Percentiles rank a stretch among this genome's conserved stretches.
These are phyloP conservation scores for Entomortierella chlamydospora DNA, from an alignment of 192 early-diverging fungal genomes.

Conservation along the genomic window DNA sequence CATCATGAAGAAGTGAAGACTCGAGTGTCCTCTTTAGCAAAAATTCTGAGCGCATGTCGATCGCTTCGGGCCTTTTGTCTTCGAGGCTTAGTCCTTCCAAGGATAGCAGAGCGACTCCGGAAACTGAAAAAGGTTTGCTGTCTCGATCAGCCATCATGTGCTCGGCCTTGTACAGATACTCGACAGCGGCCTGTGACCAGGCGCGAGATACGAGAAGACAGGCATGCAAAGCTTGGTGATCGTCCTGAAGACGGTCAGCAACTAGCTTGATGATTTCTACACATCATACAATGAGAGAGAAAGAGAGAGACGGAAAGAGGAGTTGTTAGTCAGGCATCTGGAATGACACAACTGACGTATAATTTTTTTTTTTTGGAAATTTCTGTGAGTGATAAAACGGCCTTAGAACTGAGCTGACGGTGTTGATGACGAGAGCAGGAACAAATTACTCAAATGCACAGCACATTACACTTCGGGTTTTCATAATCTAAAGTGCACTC, in stretches of 20 bases:
- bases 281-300: neutral
- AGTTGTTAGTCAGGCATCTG: too few species aligned
- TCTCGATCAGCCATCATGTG: conserved; percentile 34
- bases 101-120: neutral
- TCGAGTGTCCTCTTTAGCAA: conserved; percentile 32
- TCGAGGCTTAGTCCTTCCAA: conserved; percentile 3
- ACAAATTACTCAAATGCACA: neutral
- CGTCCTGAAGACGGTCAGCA: conserved; percentile 16
- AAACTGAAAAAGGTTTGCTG: neutral
- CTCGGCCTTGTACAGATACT: conserved; percentile 50
- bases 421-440: neutral
- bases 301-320: too few species aligned
- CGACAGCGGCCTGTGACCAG: conserved; percentile 49
- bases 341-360: neutral
- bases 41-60: neutral
- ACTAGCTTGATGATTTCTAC: conserved; percentile 32
- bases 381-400: neutral
- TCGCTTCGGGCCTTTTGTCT: neutral
- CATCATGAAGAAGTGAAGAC: conserved; percentile 25
- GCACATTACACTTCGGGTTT: too few species aligned
- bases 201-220: conserved; percentile 45
- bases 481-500: too few species aligned
- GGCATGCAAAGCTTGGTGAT: conserved; percentile 30
- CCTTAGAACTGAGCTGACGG: neutral
- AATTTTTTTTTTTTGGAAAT: too few species aligned